phyloP scores from a whole-genome alignment of 768 basidiomycete species.

The Termitomyces bulborhizus region DNA sequence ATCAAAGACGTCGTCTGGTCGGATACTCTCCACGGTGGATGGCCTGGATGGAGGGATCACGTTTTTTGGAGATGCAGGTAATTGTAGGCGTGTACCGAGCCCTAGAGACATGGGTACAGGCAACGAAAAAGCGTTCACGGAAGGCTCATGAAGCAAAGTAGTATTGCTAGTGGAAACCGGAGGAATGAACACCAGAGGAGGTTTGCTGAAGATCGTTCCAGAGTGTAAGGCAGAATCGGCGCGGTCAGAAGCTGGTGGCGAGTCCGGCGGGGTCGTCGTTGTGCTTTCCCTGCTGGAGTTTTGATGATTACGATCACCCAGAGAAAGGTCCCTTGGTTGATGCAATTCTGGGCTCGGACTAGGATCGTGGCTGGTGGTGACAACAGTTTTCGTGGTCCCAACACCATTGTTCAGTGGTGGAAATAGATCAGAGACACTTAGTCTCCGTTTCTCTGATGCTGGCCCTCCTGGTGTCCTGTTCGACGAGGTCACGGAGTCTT shows the following conservation, averaged over 20 bases:
- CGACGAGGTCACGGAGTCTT: not conserved
- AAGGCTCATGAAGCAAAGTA: constrained; percentile 20
- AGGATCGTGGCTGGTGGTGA: constrained; percentile 1
- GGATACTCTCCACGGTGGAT: constrained; percentile 47
- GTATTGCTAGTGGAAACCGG: constrained; percentile 21
- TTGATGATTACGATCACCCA: constrained; percentile 2
- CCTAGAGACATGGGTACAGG: constrained; percentile 42
- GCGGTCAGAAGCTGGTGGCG: constrained; percentile 38
- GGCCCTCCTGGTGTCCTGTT: not conserved
- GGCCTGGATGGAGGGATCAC: constrained; percentile 37
- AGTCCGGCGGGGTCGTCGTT: constrained; percentile 53
- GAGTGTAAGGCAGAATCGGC: constrained; percentile 26
- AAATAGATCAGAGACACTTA: constrained; percentile 61
- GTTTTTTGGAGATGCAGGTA: constrained; percentile 23
- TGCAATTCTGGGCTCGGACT: not conserved
- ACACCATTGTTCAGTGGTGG: constrained; percentile 25
- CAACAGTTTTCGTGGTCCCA: constrained; percentile 23
- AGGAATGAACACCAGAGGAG: constrained; percentile 44
- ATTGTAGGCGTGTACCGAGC: constrained; percentile 26
- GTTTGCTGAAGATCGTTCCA: constrained; percentile 57
- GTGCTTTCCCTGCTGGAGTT: constrained; percentile 27
- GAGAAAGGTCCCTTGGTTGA: constrained; percentile 4
- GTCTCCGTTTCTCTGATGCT: constrained; percentile 24
- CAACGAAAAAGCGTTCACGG: constrained; percentile 31
- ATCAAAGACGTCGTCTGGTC: constrained; percentile 48